Conservation (phyloP, 2,329 filamentous ascomycete species). For the Macroventuria anomochaeta region DNA sequence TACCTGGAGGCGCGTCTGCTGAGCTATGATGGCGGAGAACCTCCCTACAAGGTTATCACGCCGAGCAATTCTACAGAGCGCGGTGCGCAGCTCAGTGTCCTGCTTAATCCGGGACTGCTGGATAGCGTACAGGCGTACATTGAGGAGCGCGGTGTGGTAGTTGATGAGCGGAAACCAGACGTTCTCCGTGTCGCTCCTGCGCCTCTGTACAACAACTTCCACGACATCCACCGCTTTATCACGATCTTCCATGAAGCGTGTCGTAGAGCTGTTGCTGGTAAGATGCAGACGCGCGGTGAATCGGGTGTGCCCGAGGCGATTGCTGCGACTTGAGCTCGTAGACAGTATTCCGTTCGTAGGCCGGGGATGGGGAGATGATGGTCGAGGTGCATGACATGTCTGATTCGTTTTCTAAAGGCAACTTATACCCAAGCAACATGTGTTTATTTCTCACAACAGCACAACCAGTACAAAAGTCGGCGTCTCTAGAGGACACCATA, state of each 20-base stretch:
- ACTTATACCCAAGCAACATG: slow-evolving; percentile 19
- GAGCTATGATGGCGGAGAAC: slow-evolving; percentile 23
- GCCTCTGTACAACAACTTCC: slow-evolving; percentile 82
- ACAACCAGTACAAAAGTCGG: not conserved
- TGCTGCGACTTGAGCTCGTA: slow-evolving; percentile 19
- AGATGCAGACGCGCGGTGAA: not conserved
- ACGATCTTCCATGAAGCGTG: slow-evolving; percentile 60
- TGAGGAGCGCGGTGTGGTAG: slow-evolving; percentile 72
- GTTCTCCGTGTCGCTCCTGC: slow-evolving; percentile 85
- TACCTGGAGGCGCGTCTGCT: slow-evolving; percentile 68
- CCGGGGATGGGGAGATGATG: not conserved
- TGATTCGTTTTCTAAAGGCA: slow-evolving; percentile 7
- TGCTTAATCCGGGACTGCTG: slow-evolving; percentile 71
- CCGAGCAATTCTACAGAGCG: slow-evolving; percentile 71
- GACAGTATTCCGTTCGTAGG: too few relatives aligned
- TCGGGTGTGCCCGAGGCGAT: slow-evolving; percentile 15
- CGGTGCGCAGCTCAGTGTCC: slow-evolving; percentile 79
- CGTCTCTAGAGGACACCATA: not conserved
- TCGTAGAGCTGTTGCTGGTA: slow-evolving; percentile 36
- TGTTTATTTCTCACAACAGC: not conserved
- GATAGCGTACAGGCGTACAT: slow-evolving; percentile 70
- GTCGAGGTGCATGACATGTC: too few relatives aligned
- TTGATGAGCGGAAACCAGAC: slow-evolving; percentile 84
- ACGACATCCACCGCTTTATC: slow-evolving; percentile 64
- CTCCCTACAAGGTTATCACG: slow-evolving; percentile 66